These are phyloP conservation scores for Amanita pallidorosea DNA, from an alignment of 768 basidiomycete species.

Conservation along the genomic window DNA sequence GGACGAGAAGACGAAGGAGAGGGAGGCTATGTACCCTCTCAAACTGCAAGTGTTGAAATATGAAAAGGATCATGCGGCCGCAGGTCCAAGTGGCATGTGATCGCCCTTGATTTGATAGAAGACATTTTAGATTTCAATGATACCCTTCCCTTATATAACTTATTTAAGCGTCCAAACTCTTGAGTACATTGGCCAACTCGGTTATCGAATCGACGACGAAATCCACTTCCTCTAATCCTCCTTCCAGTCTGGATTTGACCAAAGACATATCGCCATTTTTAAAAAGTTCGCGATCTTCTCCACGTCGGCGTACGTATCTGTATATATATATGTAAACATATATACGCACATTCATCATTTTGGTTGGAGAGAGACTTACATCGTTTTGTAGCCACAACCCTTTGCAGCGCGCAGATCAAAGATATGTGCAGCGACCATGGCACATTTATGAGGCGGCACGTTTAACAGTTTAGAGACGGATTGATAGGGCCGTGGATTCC, in stretches of 20 bases:
- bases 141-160: too few species aligned
- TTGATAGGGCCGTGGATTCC: conserved; percentile 42
- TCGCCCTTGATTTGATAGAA: too few species aligned
- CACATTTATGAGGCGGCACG: conserved; percentile 36
- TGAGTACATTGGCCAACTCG: conserved; percentile 31
- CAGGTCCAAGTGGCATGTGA: not conserved
- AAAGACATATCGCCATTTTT: not conserved
- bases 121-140: too few species aligned
- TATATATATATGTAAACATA: too few species aligned
- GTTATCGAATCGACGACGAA: conserved; percentile 38
- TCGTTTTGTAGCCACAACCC: conserved; percentile 39
- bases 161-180: not conserved
- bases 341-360: too few species aligned
- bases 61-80: conserved; percentile 10
- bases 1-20: conserved; percentile 17
- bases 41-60: conserved; percentile 24
- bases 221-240: conserved; percentile 42
- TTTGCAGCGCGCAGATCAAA: conserved; percentile 47
- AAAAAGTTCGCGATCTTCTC: conserved; percentile 25
- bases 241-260: conserved; percentile 22
- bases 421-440: conserved; percentile 58
- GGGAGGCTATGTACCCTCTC: conserved; percentile 24
- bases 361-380: conserved; percentile 13
- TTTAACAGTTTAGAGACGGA: conserved; percentile 38
- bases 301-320: conserved; percentile 40